phyloP scores from a whole-genome alignment of 2,329 filamentous ascomycete genomes.

The Colletotrichum tofieldiae region DNA sequence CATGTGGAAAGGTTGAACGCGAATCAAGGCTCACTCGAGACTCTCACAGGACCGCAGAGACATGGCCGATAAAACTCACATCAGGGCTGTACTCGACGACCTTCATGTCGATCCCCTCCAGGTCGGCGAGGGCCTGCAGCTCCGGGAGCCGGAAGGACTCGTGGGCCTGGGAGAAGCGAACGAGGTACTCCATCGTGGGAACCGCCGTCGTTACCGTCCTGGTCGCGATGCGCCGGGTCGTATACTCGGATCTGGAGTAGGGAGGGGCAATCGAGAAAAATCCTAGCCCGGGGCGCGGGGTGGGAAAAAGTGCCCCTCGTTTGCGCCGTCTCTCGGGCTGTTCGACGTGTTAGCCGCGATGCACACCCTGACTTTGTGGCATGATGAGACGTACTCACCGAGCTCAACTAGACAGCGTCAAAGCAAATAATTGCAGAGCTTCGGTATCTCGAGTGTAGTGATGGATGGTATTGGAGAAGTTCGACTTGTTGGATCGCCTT shows the following conservation, averaged over 20 bases:
- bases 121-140: conserved; percentile 82
- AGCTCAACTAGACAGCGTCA: not conserved
- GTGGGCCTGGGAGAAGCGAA: conserved; percentile 91
- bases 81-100: conserved; percentile 82
- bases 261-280: conserved; percentile 33
- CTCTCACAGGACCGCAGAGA: not conserved
- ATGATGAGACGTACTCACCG: not conserved
- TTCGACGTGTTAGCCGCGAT: not conserved
- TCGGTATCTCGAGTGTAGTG: not conserved
- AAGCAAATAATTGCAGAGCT: too few species aligned
- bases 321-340: not conserved
- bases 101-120: conserved; percentile 78
- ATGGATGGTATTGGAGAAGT: conserved; percentile 5
- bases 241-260: not conserved
- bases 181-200: conserved; percentile 79
- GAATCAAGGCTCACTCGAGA: not conserved
- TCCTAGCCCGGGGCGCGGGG: conserved; percentile 25
- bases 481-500: not conserved
- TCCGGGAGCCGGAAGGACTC: conserved; percentile 93
- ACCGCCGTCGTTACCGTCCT: not conserved
- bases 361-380: not conserved
- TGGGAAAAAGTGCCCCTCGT: conserved; percentile 38
- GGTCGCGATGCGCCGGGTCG: not conserved
- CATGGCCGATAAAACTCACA: conserved; percentile 66
- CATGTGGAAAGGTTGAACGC: not conserved